Evolutionary conservation across 1,139 yeast species (phyloP).

Genomic region (Casaregolazyma suthepensis): DNA sequence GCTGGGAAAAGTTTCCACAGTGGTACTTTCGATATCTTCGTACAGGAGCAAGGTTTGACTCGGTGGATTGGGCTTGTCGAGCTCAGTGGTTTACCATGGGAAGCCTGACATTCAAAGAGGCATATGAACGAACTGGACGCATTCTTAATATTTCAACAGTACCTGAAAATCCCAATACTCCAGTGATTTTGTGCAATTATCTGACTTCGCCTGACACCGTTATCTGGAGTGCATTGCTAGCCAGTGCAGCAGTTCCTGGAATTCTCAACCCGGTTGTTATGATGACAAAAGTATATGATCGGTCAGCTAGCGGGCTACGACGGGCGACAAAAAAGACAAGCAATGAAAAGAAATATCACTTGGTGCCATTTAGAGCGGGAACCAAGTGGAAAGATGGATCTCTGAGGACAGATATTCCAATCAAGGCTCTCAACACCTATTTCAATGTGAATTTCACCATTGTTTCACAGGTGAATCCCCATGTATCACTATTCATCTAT

Average conservation of each 20-base stretch:
- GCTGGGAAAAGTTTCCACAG: slow-evolving; percentile 57
- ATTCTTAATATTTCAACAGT: slow-evolving; percentile 69
- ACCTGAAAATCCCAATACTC: slow-evolving; percentile 78
- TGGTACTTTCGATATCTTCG: slow-evolving; percentile 59
- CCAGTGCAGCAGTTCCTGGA: slow-evolving; percentile 81
- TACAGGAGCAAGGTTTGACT: slow-evolving; percentile 76
- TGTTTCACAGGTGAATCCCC: slow-evolving; percentile 82
- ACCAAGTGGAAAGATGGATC: slow-evolving; percentile 74
- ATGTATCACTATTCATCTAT: slow-evolving; percentile 66
- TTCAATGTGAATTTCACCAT: slow-evolving; percentile 71
- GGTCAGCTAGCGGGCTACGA: slow-evolving; percentile 18
- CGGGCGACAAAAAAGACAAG: not conserved
- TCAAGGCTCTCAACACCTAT: slow-evolving; percentile 64
- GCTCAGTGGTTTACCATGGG: slow-evolving; percentile 67
- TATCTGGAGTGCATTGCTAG: slow-evolving; percentile 73
- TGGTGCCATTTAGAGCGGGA: slow-evolving; percentile 64
- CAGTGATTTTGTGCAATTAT: slow-evolving; percentile 70
- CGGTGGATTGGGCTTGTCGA: slow-evolving; percentile 68
- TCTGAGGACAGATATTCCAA: slow-evolving; percentile 64
- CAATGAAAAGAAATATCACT: slow-evolving; percentile 1
- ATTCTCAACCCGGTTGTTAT: slow-evolving; percentile 75
- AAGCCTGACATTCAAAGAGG: slow-evolving; percentile 65
- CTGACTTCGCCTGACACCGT: slow-evolving; percentile 76
- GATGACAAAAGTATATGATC: slow-evolving; percentile 56
- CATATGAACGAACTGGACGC: slow-evolving; percentile 61